Evolutionary conservation across 768 basidiomycete genomes (phyloP), one percentile per base, ranked within the genome.

Genomic region (Sarcodon aspratus): DNA sequence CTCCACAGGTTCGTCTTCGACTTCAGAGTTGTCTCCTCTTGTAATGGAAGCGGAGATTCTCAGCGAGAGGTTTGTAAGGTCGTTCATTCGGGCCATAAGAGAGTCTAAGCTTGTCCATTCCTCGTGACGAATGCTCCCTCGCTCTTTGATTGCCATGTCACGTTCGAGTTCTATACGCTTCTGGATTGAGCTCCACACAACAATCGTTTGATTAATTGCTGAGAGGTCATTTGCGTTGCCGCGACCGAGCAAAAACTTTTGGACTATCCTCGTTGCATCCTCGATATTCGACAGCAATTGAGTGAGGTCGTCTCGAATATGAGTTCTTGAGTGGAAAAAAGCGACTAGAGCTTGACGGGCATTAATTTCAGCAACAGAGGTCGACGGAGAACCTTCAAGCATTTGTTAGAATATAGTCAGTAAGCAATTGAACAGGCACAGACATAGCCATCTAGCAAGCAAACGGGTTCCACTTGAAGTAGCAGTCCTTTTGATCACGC

Each of bases 401-500:
- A 49, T 55, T 33, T 50, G 52, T 54, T 45, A 56, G 48, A 54
- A 12, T 38, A 17, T 33, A 21, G 44, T 34, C 7, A 51, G 48
- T 15, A 32, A 50, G 13, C 18, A n/a, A 40, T 35, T 50, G 40
- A 15, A 15, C 15, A 50, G 45, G 48, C 7, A 65, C 78, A 57
- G 65, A 92, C 90, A 87, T 36, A 94, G 67, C 78, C 83, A 85
- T 54, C 89, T 73, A 10, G 76, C 64, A 15, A 94, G 72, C 27
- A 87, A 69, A 18, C 91, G 78, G 18, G 81, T 78, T 1, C 91
- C 91, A 50, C 90, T 78, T 44, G 69, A 78, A 1, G 91, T 92
- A 7, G 76, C 68, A 0, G 91, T 94, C 43, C 85, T 74, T 59
- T 83, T 89, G 49, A 92, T 70, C 33, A 75, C 76, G 55, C 78